These are phyloP conservation scores for Spinellus fusiger DNA, from an alignment of 192 early-diverging fungal genomes.

Conservation along the genomic window DNA sequence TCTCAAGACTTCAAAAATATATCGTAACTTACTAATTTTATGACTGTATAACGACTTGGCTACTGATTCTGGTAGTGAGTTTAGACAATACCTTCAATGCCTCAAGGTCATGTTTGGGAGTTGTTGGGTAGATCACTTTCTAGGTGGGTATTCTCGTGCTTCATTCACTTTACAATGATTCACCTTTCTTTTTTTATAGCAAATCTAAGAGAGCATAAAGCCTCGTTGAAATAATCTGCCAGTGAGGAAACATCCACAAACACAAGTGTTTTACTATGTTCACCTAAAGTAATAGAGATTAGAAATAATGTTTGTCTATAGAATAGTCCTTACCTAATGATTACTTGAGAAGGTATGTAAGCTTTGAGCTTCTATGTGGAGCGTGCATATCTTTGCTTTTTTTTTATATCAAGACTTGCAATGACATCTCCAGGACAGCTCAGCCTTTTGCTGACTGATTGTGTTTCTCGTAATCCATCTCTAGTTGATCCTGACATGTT, in stretches of 20 bases:
- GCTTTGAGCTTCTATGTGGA: conserved; percentile 91
- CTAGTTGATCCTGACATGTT: conserved; percentile 76
- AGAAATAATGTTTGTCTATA: background rate
- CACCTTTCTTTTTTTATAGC: conserved; percentile 98
- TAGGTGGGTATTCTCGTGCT: too few relatives aligned
- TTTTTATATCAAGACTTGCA: conserved; percentile 72
- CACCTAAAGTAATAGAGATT: conserved; percentile 39
- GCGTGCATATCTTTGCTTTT: conserved; percentile 66
- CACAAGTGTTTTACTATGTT: conserved; percentile 97
- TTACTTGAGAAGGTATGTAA: conserved; percentile 69
- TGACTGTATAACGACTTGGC: too few relatives aligned
- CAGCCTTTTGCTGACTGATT: conserved; percentile 94
- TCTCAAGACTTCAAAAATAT: too few relatives aligned
- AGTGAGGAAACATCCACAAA: conserved; percentile 96
- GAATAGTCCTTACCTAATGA: conserved; percentile 36
- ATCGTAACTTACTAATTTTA: too few relatives aligned
- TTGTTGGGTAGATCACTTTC: too few relatives aligned
- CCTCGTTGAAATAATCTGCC: conserved; percentile 72
- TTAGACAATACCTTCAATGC: too few relatives aligned
- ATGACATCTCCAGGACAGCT: conserved; percentile 90
- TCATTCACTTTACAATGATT: too few relatives aligned
- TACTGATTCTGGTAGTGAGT: too few relatives aligned
- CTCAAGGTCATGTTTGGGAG: too few relatives aligned
- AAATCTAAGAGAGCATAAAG: conserved; percentile 87
- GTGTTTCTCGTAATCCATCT: conserved; percentile 85